Conservation (phyloP, 2,329 filamentous ascomycete species). For the Dothideomycetes sp. region DNA sequence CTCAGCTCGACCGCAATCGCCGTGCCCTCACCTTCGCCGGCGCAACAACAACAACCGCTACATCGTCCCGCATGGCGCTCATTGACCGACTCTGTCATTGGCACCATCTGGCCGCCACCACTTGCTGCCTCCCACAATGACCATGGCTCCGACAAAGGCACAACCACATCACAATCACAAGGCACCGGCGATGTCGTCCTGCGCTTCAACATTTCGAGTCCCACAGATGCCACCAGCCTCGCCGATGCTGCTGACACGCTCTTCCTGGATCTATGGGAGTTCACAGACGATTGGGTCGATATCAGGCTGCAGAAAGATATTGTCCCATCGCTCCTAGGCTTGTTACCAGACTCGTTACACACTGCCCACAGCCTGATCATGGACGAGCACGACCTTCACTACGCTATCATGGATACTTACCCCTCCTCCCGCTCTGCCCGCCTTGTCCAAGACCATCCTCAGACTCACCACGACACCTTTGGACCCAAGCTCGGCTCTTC, state of each 20-base stretch:
- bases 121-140: constrained; percentile 16
- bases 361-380: constrained; percentile 66
- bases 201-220: constrained; percentile 68
- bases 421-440: constrained; percentile 35
- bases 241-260: constrained; percentile 65
- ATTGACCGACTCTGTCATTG: constrained; percentile 15
- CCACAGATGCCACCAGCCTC: constrained; percentile 60
- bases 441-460: constrained; percentile 5
- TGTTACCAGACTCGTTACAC: constrained; percentile 67
- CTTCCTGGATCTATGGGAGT: constrained; percentile 86
- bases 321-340: constrained; percentile 65
- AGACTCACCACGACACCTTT: constrained; percentile 15
- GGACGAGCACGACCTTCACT: constrained; percentile 58
- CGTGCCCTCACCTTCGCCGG: constrained; percentile 13
- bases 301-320: constrained; percentile 68
- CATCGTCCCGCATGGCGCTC: constrained; percentile 15
- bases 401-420: constrained; percentile 68
- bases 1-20: constrained; percentile 5
- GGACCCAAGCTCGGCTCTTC: constrained; percentile 22
- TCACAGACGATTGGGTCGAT: constrained; percentile 72
- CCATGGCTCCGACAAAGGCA: neutral
- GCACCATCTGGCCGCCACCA: constrained; percentile 14
- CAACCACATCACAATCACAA: constrained; percentile 19
- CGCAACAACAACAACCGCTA: constrained; percentile 1
- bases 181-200: constrained; percentile 82